Evolutionary conservation across 805 yeast genomes (phyloP), one percentile per base, ranked within the genome.

Genomic region (Schwanniomyces sp.): DNA sequence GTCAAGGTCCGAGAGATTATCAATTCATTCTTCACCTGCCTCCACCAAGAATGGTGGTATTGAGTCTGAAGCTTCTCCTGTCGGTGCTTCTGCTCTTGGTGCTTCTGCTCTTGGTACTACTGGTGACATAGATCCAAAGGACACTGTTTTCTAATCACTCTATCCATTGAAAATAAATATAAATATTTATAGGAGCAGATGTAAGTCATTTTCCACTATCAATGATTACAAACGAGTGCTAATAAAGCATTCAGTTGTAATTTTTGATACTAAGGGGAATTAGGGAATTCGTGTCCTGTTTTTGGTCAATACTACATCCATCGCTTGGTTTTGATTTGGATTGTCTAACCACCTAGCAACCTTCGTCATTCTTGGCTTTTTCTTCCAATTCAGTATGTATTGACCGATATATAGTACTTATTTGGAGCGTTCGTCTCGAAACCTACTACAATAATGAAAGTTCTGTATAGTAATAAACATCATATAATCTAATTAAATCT

Each of bases 61-160:
- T 11, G 41, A 44, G 5, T 29, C 43, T 24, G 47, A 44, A 17
- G 16, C 30, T 5, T 21, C 24, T 21, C 21, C 38, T 2, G 17
- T 42, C 25, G 36, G 38, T 17, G 42, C 38, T 11, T 17, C 21
- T n/a, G n/a, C n/a, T 47, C 63, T 57, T 14, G 68, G 67, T 14
- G 53, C 68, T 40, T 54, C 68, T 43, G 70, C 72, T 14, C 55
- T 64, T 50, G 56, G 57, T 48, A 48, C 63, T 16, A 52, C 47
- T 48, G 57, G 56, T 41, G 48, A 45, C 21, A 64, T 63, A 41
- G 74, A 70, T 16, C 72, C 73, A 28, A 69, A 69, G 57, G 54
- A 54, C 40, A 62, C 69, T 4, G 65, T 70, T 14, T 61, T 69
- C 32, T 69, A 56, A 54, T 18, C 18, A 14, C 14, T 17, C 27